Base-by-base conservation (phyloP, 2,329 filamentous ascomycete genomes). In the Colletotrichum sp. region DNA sequence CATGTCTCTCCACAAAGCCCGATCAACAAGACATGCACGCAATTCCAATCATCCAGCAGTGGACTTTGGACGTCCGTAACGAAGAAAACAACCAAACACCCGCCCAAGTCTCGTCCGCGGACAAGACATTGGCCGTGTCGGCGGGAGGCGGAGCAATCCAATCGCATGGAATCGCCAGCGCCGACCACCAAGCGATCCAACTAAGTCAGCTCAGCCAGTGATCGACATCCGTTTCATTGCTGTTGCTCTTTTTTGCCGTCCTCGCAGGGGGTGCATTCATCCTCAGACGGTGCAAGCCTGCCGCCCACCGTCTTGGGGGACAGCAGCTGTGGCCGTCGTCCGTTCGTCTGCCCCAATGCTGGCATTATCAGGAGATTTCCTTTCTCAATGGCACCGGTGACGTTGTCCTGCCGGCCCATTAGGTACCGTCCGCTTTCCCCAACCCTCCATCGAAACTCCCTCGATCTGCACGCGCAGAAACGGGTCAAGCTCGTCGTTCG, bases 321-420 rank as follows among this genome's bases (percentile, higher is more conserved):
- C 32, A 34, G 39, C 55, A 27, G 39, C 66, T 43, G 60, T 66
- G 58, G 71, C 60, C 32, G 67, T 66, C 36, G 28, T 70, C 28
- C 61, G 67, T 75, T 64, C 55, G n/a, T 43, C 52, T 30, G 16
- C 22, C 18, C 32, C 28, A 32, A 27, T 18, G 18, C 25, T 58
- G 25, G 25, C 66, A 70, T 64, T 55, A 58, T 70, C 66, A 70
- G 71, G 71, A 73, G 30, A 69, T 73, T 70, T 64, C 58, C 56
- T 74, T 43, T 60, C 60, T 43, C 55, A 43, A 64, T 69, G 56
- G 28, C 58, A 22, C 56, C 10, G 65, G 65, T 69, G 70, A 73
- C 70, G 70, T 68, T 62, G 27, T 28, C 56, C 39, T 55, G 65
- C 58, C 70, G 65, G 39, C 39, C 32, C 22, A 58, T 64, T 27